Conservation (phyloP, 306 rosid species). For the Trifolium dubium region DNA sequence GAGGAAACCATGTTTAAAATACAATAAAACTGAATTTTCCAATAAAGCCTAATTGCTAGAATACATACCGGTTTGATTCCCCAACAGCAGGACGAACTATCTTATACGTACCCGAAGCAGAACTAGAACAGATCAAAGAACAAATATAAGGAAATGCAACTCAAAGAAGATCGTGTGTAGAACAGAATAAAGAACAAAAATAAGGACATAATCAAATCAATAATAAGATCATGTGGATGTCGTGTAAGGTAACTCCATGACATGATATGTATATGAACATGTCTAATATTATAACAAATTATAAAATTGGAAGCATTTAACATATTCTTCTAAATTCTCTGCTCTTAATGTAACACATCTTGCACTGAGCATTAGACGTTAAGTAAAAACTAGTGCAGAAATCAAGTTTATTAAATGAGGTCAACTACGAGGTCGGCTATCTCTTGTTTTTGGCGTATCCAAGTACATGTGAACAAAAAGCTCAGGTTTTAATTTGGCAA, state of each 20-base stretch:
- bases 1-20: conserved; percentile 28
- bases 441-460: neutral
- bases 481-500: neutral
- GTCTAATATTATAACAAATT: neutral
- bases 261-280: neutral
- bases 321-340: neutral
- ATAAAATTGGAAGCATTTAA: neutral
- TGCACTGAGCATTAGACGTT: neutral
- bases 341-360: neutral
- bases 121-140: conserved; percentile 60
- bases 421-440: neutral
- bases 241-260: neutral
- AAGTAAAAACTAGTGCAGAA: conserved; percentile 20
- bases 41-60: conserved; percentile 27
- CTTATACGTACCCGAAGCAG: conserved; percentile 77
- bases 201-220: conserved; percentile 20
- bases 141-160: conserved; percentile 29
- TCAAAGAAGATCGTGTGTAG: neutral
- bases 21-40: conserved; percentile 29
- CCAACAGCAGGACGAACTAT: conserved; percentile 97
- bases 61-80: conserved; percentile 81
- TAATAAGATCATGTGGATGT: neutral
- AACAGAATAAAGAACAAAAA: neutral
- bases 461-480: conserved; percentile 10
- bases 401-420: conserved; percentile 17